phyloP scores from a whole-genome alignment of 2,329 filamentous ascomycete genomes.

The Aspergillus fructus region DNA sequence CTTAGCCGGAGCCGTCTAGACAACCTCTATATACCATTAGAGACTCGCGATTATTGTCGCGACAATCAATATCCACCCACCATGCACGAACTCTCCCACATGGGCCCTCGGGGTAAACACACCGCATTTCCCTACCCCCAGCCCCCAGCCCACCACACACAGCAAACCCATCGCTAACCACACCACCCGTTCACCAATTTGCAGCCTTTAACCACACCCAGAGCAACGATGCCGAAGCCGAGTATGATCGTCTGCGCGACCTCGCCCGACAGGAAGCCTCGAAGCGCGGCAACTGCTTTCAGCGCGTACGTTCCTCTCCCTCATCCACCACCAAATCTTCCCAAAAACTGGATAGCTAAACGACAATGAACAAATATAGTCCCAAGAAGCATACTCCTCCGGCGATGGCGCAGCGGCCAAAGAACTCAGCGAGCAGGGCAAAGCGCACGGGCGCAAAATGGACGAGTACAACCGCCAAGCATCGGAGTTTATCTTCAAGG shows the following conservation, averaged over 20 bases:
- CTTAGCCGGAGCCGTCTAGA: neutral
- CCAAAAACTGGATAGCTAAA: neutral
- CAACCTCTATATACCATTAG: neutral
- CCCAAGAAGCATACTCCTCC: constrained; percentile 74
- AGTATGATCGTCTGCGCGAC: constrained; percentile 88
- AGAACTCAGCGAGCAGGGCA: constrained; percentile 78
- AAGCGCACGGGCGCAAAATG: constrained; percentile 78
- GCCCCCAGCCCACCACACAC: neutral
- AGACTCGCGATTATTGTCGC: neutral
- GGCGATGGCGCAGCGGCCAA: constrained; percentile 86
- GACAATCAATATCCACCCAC: neutral
- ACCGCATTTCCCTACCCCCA: neutral
- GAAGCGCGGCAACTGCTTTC: constrained; percentile 76
- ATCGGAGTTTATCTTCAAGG: constrained; percentile 89
- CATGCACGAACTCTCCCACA: constrained; percentile 46
- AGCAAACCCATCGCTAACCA: constrained; percentile 6
- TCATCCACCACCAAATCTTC: neutral
- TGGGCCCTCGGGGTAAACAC: constrained; percentile 40
- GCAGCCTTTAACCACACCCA: constrained; percentile 74
- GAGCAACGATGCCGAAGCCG: constrained; percentile 68
- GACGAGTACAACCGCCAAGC: constrained; percentile 89
- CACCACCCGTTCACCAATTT: neutral
- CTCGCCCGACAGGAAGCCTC: constrained; percentile 77
- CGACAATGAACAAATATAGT: constrained; percentile 41
- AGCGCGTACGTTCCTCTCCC: constrained; percentile 52